These are phyloP conservation scores for Dendryphion nanum DNA, from an alignment of 2,329 filamentous ascomycete genomes.

Conservation along the genomic window DNA sequence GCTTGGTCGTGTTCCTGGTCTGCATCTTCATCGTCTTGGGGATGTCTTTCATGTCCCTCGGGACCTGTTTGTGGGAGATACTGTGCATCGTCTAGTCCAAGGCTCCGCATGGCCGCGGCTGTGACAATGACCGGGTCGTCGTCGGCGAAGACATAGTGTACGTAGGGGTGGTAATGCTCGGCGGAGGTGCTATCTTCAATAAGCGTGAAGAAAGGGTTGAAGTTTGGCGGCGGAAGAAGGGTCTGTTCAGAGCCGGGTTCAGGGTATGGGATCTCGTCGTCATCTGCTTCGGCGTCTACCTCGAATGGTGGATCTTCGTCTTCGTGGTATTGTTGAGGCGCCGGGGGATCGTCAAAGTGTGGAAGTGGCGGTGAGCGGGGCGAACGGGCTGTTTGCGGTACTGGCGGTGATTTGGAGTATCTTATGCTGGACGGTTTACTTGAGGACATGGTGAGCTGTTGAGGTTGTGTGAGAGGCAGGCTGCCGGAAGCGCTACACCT, in stretches of 20 bases:
- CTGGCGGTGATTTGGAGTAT: constrained; percentile 6
- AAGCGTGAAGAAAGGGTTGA: constrained; percentile 82
- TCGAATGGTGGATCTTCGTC: not conserved
- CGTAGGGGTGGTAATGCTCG: constrained; percentile 76
- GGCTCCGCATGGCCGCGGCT: constrained; percentile 57
- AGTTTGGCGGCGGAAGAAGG: constrained; percentile 49
- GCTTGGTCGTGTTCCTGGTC: constrained; percentile 24
- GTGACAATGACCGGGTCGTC: constrained; percentile 80
- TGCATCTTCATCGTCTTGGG: constrained; percentile 12
- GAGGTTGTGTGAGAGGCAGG: not conserved
- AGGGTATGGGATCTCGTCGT: constrained; percentile 33
- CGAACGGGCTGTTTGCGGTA: constrained; percentile 14
- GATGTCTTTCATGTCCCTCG: constrained; percentile 14
- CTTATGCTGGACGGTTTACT: constrained; percentile 16
- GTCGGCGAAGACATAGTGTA: constrained; percentile 92
- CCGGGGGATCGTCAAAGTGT: constrained; percentile 22
- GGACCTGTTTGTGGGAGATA: constrained; percentile 25
- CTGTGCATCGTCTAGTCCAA: constrained; percentile 49
- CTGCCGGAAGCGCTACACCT: too few species aligned
- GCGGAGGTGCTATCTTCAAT: constrained; percentile 72
- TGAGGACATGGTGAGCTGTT: constrained; percentile 27
- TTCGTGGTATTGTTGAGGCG: constrained; percentile 12
- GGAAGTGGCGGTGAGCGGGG: constrained; percentile 24
- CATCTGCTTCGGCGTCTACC: constrained; percentile 10
- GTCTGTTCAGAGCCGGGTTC: constrained; percentile 33